A percentile compares a stretch with the other conserved stretches of the same genome.
Evolutionary conservation across 2,329 filamentous ascomycete species (phyloP).

Genomic region (Ascosphaera pollenicola): DNA sequence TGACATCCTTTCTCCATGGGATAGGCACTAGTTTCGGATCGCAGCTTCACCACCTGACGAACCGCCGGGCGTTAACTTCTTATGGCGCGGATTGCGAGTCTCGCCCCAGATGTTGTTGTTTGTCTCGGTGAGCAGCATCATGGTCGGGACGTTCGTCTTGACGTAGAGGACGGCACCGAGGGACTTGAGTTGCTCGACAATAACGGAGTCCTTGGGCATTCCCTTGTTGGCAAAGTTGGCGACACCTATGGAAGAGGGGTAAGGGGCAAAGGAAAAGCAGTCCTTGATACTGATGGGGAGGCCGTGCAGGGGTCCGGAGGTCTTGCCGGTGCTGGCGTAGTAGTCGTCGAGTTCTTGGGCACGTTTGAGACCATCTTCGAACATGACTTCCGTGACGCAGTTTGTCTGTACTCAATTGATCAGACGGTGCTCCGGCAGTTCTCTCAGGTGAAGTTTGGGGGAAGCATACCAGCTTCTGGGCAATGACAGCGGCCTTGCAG

Average conservation of each 20-base stretch:
- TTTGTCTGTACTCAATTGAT: constrained; percentile 26
- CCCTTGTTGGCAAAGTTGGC: constrained; percentile 5
- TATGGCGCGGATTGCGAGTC: constrained; percentile 16
- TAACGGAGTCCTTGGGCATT: constrained; percentile 7
- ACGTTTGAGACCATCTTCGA: constrained; percentile 19
- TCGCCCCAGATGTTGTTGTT: constrained; percentile 22
- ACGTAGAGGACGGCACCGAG: constrained; percentile 22
- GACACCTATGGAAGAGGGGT: constrained; percentile 7
- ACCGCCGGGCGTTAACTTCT: constrained; percentile 14
- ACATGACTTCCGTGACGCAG: constrained; percentile 36
- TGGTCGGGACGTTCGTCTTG: constrained; percentile 18
- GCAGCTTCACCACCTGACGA: constrained; percentile 17
- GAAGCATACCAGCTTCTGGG: constrained; percentile 12
- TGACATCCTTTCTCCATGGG: constrained; percentile 16
- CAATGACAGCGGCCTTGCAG: constrained; percentile 17
- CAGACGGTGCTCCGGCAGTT: constrained; percentile 5
- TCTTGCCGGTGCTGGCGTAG: constrained; percentile 18
- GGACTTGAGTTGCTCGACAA: constrained; percentile 17
- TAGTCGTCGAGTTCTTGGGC: constrained; percentile 16
- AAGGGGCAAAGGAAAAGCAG: constrained; percentile 13
- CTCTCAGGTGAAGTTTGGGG: not conserved
- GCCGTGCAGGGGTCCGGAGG: constrained; percentile 19
- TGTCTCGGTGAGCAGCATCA: constrained; percentile 24
- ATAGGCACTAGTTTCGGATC: constrained; percentile 18
- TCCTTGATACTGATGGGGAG: constrained; percentile 22